phyloP scores from a whole-genome alignment of 78 protist species.

The Guillardia theta region DNA sequence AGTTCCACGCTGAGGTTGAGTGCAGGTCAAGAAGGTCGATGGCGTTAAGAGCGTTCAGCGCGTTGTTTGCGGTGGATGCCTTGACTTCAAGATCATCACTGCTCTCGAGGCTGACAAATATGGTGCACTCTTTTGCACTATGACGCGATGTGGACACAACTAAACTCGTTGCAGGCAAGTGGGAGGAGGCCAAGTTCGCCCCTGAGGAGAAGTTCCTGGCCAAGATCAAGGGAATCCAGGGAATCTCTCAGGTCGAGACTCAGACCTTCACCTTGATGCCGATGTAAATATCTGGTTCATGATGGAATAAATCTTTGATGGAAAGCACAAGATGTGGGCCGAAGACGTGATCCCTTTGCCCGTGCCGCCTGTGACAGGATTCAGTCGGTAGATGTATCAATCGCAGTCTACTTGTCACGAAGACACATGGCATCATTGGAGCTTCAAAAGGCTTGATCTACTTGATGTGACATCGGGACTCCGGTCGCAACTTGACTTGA shows the following conservation, averaged over 20 bases:
- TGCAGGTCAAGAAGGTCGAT: background rate
- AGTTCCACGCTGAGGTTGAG: no score
- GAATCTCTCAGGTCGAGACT: background rate
- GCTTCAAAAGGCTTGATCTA: no score
- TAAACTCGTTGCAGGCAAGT: background rate
- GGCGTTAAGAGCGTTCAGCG: slow-evolving; percentile 25
- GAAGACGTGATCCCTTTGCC: no score
- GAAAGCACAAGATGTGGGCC: no score
- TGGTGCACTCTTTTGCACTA: background rate
- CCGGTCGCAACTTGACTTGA: no score
- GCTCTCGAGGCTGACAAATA: slow-evolving; percentile 8
- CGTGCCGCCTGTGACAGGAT: no score
- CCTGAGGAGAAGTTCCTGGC: slow-evolving; percentile 27
- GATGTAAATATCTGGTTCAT: background rate
- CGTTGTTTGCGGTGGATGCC: slow-evolving; percentile 36
- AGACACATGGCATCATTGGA: no score
- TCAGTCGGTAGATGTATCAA: no score
- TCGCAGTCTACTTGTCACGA: no score
- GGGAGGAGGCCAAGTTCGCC: background rate
- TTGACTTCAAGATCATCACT: slow-evolving; percentile 12
- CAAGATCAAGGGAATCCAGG: background rate
- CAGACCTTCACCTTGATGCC: slow-evolving; percentile 40
- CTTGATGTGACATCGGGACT: no score
- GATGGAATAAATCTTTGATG: no score
- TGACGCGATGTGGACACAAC: background rate